phyloP scores from a whole-genome alignment of 148 eudicot species.

The Fagopyrum tataricum region DNA sequence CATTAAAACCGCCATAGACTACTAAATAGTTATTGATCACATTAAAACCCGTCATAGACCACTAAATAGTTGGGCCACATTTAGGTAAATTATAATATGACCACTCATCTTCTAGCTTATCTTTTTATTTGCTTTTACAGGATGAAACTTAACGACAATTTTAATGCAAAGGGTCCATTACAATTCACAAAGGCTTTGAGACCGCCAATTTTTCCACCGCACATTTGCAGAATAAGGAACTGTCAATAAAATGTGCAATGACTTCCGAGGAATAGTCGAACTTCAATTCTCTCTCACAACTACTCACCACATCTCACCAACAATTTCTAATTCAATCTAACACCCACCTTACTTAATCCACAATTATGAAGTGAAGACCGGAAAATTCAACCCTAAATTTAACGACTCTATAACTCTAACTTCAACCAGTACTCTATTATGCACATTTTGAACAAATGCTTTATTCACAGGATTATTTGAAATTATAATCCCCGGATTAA shows the following conservation, averaged over 20 bases:
- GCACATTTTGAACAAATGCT: no score
- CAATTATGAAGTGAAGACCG: no score
- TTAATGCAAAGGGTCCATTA: background rate
- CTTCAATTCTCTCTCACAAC: background rate
- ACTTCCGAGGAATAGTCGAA: background rate
- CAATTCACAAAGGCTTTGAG: background rate
- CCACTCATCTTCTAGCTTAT: background rate
- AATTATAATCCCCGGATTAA: no score
- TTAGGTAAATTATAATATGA: background rate
- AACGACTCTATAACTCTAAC: no score
- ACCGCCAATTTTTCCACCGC: background rate
- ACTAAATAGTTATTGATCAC: no score
- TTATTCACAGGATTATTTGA: no score
- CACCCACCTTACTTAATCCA: background rate
- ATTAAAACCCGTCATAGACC: no score
- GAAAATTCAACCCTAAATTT: background rate
- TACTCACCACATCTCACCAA: background rate
- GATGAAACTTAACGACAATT: background rate
- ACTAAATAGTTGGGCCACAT: background rate
- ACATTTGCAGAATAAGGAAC: background rate
- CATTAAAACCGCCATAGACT: no score
- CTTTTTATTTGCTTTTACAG: background rate
- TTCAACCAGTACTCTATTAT: no score
- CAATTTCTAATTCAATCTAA: background rate
- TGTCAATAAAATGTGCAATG: background rate